phyloP scores from a whole-genome alignment of 2,329 filamentous ascomycete genomes.

The Exophiala lecanii-corni region DNA sequence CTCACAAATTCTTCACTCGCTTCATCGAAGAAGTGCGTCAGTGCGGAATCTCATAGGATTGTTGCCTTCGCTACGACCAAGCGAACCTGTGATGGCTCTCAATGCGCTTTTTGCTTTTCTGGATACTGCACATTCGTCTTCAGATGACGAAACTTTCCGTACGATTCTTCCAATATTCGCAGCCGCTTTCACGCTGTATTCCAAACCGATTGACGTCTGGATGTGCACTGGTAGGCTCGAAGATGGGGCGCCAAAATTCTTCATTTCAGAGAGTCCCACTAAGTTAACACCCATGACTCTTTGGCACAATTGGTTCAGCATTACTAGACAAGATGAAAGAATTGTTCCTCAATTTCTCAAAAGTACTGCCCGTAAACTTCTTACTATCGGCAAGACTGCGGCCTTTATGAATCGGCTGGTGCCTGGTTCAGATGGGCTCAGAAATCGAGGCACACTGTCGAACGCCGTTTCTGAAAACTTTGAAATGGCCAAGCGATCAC shows the following conservation, averaged over 20 bases:
- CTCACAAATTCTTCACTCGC: conserved; percentile 8
- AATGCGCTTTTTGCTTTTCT: conserved; percentile 9
- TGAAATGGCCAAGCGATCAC: conserved; percentile 8
- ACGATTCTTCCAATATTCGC: conserved; percentile 16
- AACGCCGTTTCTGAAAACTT: conserved; percentile 7
- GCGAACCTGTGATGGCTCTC: conserved; percentile 10
- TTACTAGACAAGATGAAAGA: conserved; percentile 6
- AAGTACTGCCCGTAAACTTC: conserved; percentile 9
- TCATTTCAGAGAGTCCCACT: conserved; percentile 9
- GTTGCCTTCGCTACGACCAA: conserved; percentile 1
- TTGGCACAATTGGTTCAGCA: conserved; percentile 22
- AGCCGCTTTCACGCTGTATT: conserved; percentile 12
- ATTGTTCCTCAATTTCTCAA: conserved; percentile 14
- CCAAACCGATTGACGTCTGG: conserved; percentile 17
- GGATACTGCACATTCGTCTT: conserved; percentile 11
- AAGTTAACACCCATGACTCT: conserved; percentile 9
- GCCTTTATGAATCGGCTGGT: conserved; percentile 11
- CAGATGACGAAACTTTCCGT: conserved; percentile 4
- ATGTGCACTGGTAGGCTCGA: conserved; percentile 11
- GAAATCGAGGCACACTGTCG: not conserved
- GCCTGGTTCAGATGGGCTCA: not conserved
- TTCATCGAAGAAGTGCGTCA: conserved; percentile 2
- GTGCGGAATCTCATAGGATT: conserved; percentile 6
- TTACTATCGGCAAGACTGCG: conserved; percentile 20
- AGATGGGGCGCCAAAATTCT: conserved; percentile 5